phyloP scores from a whole-genome alignment of 1,284 basidiomycete species.

The Melampsora abietis-canadensis region DNA sequence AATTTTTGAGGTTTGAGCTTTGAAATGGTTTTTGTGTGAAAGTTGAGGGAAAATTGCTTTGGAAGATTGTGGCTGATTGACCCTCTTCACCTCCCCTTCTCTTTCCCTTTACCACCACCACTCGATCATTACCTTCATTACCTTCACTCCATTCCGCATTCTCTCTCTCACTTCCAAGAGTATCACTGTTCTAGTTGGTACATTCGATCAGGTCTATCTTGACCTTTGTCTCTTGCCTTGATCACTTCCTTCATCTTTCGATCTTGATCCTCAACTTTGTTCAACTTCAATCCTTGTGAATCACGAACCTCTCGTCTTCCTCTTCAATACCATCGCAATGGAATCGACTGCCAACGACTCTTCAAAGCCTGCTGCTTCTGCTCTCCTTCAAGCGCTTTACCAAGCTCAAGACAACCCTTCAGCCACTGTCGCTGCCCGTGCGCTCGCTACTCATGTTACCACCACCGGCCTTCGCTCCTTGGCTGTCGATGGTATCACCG shows the following conservation, averaged over 20 bases:
- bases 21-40: too few relatives aligned
- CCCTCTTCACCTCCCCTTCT: too few relatives aligned
- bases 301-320: conserved; percentile 54
- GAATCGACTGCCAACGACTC: conserved; percentile 9
- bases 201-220: too few relatives aligned
- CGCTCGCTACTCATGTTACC: conserved; percentile 54
- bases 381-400: conserved; percentile 50
- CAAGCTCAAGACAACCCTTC: conserved; percentile 46
- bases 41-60: too few relatives aligned
- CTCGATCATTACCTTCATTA: too few relatives aligned
- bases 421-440: conserved; percentile 52
- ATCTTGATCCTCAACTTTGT: conserved; percentile 13
- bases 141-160: too few relatives aligned
- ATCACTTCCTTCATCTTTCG: conserved; percentile 32
- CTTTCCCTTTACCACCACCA: too few relatives aligned
- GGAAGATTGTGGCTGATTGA: too few relatives aligned
- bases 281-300: conserved; percentile 7
- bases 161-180: too few relatives aligned
- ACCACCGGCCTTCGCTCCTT: conserved; percentile 52
- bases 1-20: too few relatives aligned
- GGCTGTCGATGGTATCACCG: conserved; percentile 53
- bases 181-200: too few relatives aligned
- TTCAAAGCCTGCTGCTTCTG: conserved; percentile 46
- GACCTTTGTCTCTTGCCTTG: neutral
- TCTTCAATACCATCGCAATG: conserved; percentile 60